A percentile compares a stretch with the other conserved stretches of the same genome.
These are phyloP conservation scores for Dittrichia graveolens DNA, from an alignment of 129 eudicot species.

Conservation along the genomic window DNA sequence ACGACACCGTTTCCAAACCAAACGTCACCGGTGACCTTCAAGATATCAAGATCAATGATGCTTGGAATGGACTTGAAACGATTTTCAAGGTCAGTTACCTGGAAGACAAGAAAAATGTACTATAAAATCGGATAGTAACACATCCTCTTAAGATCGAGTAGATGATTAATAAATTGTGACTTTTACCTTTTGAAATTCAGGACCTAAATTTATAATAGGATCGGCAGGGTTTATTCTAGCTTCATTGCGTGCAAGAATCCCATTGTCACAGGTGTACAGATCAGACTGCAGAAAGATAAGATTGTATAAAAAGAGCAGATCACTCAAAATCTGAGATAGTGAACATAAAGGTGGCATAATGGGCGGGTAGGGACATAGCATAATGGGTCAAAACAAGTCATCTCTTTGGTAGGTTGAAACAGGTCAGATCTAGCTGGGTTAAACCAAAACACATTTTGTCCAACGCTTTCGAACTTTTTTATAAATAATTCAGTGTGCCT, in stretches of 20 bases:
- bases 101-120: not conserved
- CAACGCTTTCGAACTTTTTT: not conserved
- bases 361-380: not conserved
- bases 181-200: constrained; percentile 60
- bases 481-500: not conserved
- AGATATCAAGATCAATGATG: constrained; percentile 58
- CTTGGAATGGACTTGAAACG: constrained; percentile 73
- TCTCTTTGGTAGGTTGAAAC: not conserved
- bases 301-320: constrained; percentile 21
- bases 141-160: not conserved
- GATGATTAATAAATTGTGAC: not conserved
- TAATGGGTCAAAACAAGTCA: not conserved
- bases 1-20: constrained; percentile 66
- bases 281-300: constrained; percentile 59
- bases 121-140: not conserved
- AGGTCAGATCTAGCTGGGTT: not conserved
- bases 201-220: constrained; percentile 71
- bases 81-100: constrained; percentile 48
- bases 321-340: not conserved
- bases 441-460: not conserved
- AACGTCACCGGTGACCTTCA: constrained; percentile 74
- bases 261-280: constrained; percentile 62
- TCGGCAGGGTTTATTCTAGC: constrained; percentile 63
- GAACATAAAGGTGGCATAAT: not conserved
- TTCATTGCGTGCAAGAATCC: constrained; percentile 49